phyloP scores from a whole-genome alignment of 2,329 filamentous ascomycete species.

The Xylaria multiplex region DNA sequence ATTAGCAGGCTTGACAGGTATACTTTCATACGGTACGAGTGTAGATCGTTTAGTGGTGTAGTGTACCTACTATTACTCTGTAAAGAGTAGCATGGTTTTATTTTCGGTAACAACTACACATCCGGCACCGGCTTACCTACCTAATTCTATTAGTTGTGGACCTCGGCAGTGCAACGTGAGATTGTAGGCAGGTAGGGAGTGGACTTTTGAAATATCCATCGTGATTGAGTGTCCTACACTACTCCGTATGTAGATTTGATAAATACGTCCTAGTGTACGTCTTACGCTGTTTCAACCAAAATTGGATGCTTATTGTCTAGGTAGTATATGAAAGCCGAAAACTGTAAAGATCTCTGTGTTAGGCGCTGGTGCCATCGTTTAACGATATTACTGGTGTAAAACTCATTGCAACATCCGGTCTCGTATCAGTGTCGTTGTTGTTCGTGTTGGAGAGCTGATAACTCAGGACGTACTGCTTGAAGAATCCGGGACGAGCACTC shows the following conservation, averaged over 20 bases:
- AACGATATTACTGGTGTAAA: neutral
- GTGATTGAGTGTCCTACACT: neutral
- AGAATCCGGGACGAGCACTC: slow-evolving; percentile 4
- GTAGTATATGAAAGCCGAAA: neutral
- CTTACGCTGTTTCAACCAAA: slow-evolving; percentile 1
- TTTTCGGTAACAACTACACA: neutral
- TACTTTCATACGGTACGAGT: no score
- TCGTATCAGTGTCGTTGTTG: neutral
- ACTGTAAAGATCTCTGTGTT: neutral
- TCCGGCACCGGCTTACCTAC: neutral
- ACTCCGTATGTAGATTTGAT: neutral
- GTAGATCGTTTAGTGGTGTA: neutral
- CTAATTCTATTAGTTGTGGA: neutral
- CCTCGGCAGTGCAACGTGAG: neutral
- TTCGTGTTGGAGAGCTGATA: neutral
- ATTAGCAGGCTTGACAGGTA: neutral
- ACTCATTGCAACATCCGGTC: neutral
- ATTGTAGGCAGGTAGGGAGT: neutral
- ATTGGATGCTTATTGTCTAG: neutral
- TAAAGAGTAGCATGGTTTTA: neutral
- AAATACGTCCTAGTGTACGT: neutral
- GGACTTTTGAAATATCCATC: neutral
- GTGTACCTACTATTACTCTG: neutral
- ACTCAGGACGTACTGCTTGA: neutral
- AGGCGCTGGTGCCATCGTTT: neutral